A percentile compares a stretch with the other conserved stretches of the same genome.
These are phyloP conservation scores for Spergularia azorica DNA, from an alignment of 179 eudicot species.

Conservation along the genomic window DNA sequence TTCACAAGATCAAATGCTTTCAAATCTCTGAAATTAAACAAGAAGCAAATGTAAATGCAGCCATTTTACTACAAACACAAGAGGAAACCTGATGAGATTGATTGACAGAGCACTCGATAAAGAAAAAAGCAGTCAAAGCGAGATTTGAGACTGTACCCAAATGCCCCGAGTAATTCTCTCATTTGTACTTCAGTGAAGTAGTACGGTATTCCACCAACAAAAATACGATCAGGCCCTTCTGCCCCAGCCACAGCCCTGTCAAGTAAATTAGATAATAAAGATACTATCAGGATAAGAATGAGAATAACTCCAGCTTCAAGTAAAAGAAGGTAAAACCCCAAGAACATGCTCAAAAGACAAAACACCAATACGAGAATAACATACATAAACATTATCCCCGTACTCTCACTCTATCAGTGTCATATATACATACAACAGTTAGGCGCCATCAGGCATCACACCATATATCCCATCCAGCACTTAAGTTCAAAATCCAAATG, in stretches of 20 bases:
- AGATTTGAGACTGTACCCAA: constrained; percentile 52
- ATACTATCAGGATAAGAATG: neutral
- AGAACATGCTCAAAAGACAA: neutral
- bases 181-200: constrained; percentile 78
- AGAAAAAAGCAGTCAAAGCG: neutral
- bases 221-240: constrained; percentile 82
- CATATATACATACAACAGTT: neutral
- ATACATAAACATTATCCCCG: neutral
- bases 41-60: constrained; percentile 18
- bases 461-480: neutral
- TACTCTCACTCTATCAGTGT: neutral
- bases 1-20: constrained; percentile 86
- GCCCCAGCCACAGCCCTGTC: constrained; percentile 61
- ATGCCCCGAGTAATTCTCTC: constrained; percentile 71
- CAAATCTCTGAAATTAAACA: constrained; percentile 47
- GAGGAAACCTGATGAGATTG: constrained; percentile 6
- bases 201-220: constrained; percentile 89
- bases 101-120: neutral
- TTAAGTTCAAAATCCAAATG: neutral
- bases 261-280: constrained; percentile 21
- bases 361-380: neutral
- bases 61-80: neutral
- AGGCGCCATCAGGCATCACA: neutral
- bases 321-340: neutral
- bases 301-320: neutral